Base-by-base conservation (phyloP, 805 yeast genomes). In the Yamadazyma laniorum region DNA sequence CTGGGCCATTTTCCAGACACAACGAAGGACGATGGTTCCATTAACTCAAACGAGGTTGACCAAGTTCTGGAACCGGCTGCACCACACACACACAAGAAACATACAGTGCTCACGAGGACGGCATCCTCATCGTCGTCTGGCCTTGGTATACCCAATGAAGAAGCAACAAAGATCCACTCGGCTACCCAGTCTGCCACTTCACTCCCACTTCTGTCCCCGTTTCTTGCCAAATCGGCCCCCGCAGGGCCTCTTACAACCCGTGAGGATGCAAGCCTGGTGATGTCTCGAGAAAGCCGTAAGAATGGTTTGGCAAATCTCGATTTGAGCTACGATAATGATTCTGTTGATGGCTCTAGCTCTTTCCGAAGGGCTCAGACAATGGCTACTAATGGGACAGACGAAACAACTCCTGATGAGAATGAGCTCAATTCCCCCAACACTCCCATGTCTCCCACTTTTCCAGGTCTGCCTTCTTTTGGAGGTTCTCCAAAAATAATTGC, bases 221-320 rank as follows among this genome's bases (percentile, higher is more conserved):
- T 63, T 32, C 32, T 56, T 26, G 55, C 56, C 19, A 71, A 72
- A 44, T 60, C 77, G 3, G 52, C 66, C 1, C 80, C 80, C 0
- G 79, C 79, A 1, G 59, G 67, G 43, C 80, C 81, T 0, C 67
- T 61, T 32, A 76, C 79, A 0, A 76, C 80, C 0, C 66, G 52
- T 34, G 65, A 72, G 22, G 79, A 76, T 47, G 80, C 75, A 14
- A 71, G 58, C 30, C 65, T 74, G 23, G 44, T 53, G 16, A 42
- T 55, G 9, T 54, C 61, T 27, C 61, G 58, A 30, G 59, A 61
- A 3, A 39, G 46, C 32, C 29, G 36, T n/a, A 36, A 36, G 14
- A 44, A 44, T 29, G 48, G 42, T 8, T 36, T 44, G 30, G 29
- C 44, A 5, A 39, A 29, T n/a, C 8, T 36, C 3, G 48, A 44